Percentiles rank a stretch among this genome's conserved stretches.
Conservation (phyloP, 2,329 filamentous ascomycete species). For the Lecanicillium sp. region DNA sequence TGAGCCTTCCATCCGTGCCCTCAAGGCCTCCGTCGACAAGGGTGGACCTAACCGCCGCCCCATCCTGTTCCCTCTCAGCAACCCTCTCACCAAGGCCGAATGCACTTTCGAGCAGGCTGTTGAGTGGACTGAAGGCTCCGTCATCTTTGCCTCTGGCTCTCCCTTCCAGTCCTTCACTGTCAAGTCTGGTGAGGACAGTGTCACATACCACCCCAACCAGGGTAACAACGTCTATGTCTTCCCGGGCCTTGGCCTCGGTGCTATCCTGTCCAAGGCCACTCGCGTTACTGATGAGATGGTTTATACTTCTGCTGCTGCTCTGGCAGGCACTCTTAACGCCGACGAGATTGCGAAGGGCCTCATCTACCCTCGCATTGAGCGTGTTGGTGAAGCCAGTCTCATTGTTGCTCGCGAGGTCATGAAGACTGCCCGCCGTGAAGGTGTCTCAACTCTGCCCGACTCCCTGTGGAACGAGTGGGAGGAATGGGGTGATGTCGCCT, state of each 20-base stretch:
- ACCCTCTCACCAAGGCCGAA: conserved; percentile 93
- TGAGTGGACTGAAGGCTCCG: conserved; percentile 81
- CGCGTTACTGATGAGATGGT: conserved; percentile 93
- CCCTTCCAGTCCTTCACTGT: conserved; percentile 72
- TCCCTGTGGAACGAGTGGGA: conserved; percentile 66
- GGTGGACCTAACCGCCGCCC: conserved; percentile 66
- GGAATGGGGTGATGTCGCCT: conserved; percentile 58
- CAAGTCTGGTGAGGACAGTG: conserved; percentile 49
- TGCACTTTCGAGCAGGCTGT: conserved; percentile 95
- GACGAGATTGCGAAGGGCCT: conserved; percentile 78
- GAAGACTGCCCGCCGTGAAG: conserved; percentile 77
- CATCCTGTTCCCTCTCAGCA: conserved; percentile 93
- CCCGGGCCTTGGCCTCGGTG: conserved; percentile 88
- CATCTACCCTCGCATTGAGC: conserved; percentile 84
- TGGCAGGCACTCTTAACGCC: conserved; percentile 68
- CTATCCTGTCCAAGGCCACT: conserved; percentile 83
- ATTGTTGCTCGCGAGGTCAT: conserved; percentile 87
- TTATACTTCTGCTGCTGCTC: conserved; percentile 80
- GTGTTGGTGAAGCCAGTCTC: conserved; percentile 84
- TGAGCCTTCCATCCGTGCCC: conserved; percentile 69
- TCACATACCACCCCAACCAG: conserved; percentile 71
- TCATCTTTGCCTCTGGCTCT: conserved; percentile 90
- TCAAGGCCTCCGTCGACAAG: conserved; percentile 56
- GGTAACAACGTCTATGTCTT: conserved; percentile 92
- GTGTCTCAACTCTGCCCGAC: conserved; percentile 63